Evolutionary conservation across 768 basidiomycete genomes (phyloP).

Genomic region (Agaricus blazei): DNA sequence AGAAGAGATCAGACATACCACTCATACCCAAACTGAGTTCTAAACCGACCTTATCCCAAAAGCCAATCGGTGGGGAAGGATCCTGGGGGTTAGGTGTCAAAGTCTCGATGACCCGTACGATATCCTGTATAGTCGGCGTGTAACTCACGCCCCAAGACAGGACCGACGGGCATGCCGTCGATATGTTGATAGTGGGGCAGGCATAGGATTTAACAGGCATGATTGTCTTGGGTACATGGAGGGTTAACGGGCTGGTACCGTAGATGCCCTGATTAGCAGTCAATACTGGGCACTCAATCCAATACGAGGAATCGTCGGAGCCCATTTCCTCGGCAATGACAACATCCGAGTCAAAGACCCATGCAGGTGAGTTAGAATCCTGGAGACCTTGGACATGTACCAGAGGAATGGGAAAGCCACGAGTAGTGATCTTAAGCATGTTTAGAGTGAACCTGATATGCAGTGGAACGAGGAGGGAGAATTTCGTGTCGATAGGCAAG

Average conservation of each 20-base stretch:
- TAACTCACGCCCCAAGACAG: constrained; percentile 91
- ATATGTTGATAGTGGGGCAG: constrained; percentile 62
- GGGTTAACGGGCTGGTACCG: constrained; percentile 46
- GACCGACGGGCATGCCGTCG: constrained; percentile 59
- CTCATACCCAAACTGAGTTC: neutral
- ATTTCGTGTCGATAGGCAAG: constrained; percentile 64
- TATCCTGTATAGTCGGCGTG: constrained; percentile 78
- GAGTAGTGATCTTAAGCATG: constrained; percentile 56
- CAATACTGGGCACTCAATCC: constrained; percentile 65
- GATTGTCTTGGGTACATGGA: constrained; percentile 81
- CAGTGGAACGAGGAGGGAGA: constrained; percentile 78
- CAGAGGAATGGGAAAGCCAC: constrained; percentile 88
- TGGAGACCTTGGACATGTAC: constrained; percentile 31
- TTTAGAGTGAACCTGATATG: constrained; percentile 67
- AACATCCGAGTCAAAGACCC: constrained; percentile 70
- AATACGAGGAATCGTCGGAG: constrained; percentile 57
- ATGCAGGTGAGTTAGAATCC: constrained; percentile 32
- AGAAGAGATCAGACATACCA: neutral
- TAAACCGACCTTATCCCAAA: constrained; percentile 85
- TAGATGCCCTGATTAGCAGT: constrained; percentile 47
- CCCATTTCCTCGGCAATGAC: constrained; percentile 89
- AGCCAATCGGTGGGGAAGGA: constrained; percentile 77
- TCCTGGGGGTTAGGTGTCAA: constrained; percentile 76
- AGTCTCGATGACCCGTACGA: constrained; percentile 79
- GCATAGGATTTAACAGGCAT: constrained; percentile 96